Percentiles rank a stretch among this genome's conserved stretches.
Conservation (phyloP, 2,329 filamentous ascomycete species). For the Fulvia fulva region DNA sequence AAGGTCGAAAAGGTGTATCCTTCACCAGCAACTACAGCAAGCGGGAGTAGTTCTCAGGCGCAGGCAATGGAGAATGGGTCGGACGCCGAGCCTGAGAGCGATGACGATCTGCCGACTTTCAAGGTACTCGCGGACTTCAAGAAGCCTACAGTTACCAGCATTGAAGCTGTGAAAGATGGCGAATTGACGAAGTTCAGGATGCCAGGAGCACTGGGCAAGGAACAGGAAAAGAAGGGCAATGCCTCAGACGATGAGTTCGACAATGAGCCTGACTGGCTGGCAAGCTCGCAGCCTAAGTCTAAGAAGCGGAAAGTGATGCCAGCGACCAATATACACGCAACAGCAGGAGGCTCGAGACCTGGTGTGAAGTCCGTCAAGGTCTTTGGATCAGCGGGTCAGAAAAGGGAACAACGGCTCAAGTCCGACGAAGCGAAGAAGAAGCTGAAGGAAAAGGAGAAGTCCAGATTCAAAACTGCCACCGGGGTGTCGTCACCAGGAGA, state of each 20-base stretch:
- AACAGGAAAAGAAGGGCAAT: background rate
- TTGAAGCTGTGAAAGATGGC: background rate
- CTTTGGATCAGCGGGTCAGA: background rate
- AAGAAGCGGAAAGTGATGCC: background rate
- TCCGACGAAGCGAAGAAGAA: background rate
- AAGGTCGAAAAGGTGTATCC: background rate
- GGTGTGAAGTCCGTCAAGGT: background rate
- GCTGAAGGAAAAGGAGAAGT: background rate
- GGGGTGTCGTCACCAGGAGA: background rate
- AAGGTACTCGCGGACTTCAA: background rate
- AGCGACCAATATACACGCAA: background rate
- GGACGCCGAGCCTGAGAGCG: conserved; percentile 6
- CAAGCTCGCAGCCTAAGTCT: background rate
- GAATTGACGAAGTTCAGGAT: background rate
- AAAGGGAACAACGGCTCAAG: background rate
- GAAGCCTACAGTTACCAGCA: background rate
- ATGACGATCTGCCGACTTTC: background rate
- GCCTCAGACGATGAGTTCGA: background rate
- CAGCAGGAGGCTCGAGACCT: background rate
- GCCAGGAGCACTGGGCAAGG: background rate
- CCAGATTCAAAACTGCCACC: background rate
- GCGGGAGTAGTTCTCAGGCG: background rate
- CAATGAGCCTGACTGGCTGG: background rate
- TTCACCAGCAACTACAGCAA: conserved; percentile 6
- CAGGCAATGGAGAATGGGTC: background rate